Percentiles rank a stretch among this genome's conserved stretches.
Evolutionary conservation across 441 rosid species (phyloP).

Genomic region (Pelargonium myrrhifolium): DNA sequence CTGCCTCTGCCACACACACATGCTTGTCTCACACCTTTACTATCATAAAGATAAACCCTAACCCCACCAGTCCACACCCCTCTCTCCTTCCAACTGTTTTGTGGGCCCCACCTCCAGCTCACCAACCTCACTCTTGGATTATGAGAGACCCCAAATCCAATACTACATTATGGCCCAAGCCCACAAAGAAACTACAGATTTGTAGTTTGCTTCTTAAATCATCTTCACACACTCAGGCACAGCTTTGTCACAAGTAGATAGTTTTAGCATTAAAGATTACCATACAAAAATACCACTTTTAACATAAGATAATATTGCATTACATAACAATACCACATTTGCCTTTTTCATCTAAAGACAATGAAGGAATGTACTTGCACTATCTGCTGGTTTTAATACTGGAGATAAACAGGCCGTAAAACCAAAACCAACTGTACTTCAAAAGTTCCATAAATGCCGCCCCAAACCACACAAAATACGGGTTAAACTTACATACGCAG

Average conservation of each 20-base stretch:
- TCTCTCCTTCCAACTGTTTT: too few species aligned
- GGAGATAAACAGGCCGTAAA: background rate
- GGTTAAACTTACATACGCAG: background rate
- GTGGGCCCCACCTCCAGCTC: conserved; percentile 17
- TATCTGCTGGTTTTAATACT: background rate
- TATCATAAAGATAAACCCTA: too few species aligned
- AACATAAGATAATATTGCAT: background rate
- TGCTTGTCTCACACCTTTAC: conserved; percentile 13
- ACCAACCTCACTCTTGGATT: background rate
- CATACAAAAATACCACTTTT: too few species aligned
- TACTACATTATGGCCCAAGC: background rate
- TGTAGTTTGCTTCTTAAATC: too few species aligned
- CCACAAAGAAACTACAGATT: background rate
- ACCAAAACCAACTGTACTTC: background rate
- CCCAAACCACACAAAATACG: background rate
- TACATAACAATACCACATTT: background rate
- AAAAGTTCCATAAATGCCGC: background rate
- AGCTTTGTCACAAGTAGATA: too few species aligned
- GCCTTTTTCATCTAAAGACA: background rate
- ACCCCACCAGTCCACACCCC: too few species aligned
- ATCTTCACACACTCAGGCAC: too few species aligned
- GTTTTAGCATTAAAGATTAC: too few species aligned
- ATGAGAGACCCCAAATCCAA: too few species aligned
- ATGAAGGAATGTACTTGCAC: background rate
- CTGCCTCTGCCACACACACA: background rate